Base-by-base conservation (phyloP, 768 basidiomycete species). In the Hirschioporus abietinus region DNA sequence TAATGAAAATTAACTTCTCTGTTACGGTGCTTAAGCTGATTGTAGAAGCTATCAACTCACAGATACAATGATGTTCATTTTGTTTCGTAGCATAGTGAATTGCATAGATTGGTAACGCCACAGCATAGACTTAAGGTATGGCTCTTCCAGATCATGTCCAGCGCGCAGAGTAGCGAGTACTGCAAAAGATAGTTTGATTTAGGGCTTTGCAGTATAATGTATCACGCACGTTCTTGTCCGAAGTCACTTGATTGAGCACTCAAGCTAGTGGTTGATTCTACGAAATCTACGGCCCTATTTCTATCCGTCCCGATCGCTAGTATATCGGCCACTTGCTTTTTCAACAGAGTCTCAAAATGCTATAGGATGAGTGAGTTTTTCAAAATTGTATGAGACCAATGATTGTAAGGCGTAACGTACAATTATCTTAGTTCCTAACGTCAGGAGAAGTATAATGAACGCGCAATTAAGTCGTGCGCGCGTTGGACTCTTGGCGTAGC, bases 101-200 rank as follows among this genome's bases (percentile, higher is more conserved):
- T 66, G 57, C 4, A 59, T 36, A 4, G 63, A 69, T 27, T 71
- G 71, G n/a, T 69, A 72, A 10, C 65, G 64, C 17, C 65, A 65
- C 0, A 74, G 66, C 9, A 67, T 64, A 7, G 58, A 42, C 7
- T 68, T 66, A 9, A 74, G 66, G 27, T 69, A 71, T 9, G 73
- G 73, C 60, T 74, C 73, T 34, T 64, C 59, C 66, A 72, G 64
- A 42, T 70, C 70, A 42, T 71, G 70, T 1, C 72, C 72, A 6
- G 71, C 72, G 2, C 69, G 66, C 5, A 74, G 65, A 67, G 72
- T 68, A 27, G 69, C 69, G 34, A 68, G 70, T 4, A 71, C 73
- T 74, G 27, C 20, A 27, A 7, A 58, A n/a, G 42, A 24, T 15
- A 52, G 6, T 12, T 52, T 12, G 12, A 10, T 52, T 6, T 15